Percentiles rank a stretch among this genome's conserved stretches.
phyloP scores from a whole-genome alignment of 2,329 filamentous ascomycete species.

The Monilinia vaccinii-corymbosi region DNA sequence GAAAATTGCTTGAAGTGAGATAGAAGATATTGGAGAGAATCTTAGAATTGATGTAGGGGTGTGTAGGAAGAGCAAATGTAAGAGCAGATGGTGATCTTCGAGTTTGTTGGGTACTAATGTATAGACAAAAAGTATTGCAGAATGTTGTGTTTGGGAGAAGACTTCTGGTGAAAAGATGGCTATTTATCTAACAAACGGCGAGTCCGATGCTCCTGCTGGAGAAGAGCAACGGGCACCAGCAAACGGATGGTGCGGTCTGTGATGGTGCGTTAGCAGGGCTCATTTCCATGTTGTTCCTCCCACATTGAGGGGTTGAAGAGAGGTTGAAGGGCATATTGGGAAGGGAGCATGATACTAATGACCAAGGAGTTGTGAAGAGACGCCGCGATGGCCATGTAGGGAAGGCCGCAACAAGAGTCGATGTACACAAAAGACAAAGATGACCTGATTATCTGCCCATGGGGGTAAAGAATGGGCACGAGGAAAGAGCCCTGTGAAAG shows the following conservation, averaged over 20 bases:
- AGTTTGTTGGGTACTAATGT: constrained; percentile 3
- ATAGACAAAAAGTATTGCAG: constrained; percentile 11
- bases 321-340: neutral
- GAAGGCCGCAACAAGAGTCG: neutral
- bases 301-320: neutral
- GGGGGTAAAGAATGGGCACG: neutral
- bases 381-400: neutral
- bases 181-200: constrained; percentile 47
- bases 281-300: neutral
- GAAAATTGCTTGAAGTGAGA: constrained; percentile 7
- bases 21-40: neutral
- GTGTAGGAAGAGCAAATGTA: constrained; percentile 1
- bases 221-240: constrained; percentile 92
- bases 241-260: constrained; percentile 88
- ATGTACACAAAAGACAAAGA: neutral
- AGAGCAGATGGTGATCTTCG: constrained; percentile 19
- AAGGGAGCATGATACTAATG: neutral
- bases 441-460: neutral
- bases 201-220: constrained; percentile 73
- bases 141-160: constrained; percentile 7
- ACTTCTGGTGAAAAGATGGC: neutral
- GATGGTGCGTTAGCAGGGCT: neutral
- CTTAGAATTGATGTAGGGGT: constrained; percentile 9
- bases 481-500: neutral
- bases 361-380: neutral